phyloP scores from a whole-genome alignment of 192 early-diverging fungal genomes.

The Coemansia sp. region DNA sequence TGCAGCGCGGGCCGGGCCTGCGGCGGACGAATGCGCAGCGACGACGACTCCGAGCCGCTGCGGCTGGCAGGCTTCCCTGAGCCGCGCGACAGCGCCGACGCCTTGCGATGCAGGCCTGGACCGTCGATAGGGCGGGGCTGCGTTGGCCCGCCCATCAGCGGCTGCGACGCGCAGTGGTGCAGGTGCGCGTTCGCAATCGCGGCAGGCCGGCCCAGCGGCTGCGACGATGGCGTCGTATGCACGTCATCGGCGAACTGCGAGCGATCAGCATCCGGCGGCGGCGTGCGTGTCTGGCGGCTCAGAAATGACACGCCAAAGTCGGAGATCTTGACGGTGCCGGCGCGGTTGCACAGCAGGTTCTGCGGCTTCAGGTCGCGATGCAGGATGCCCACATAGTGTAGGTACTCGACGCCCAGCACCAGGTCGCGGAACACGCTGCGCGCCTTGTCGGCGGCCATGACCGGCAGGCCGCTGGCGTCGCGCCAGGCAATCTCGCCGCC shows the following conservation, averaged over 20 bases:
- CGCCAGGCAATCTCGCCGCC: slow-evolving; percentile 93
- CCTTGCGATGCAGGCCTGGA: slow-evolving; percentile 24
- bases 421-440: slow-evolving; percentile 85
- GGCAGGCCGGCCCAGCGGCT: slow-evolving; percentile 10
- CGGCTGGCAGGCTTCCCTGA: slow-evolving; percentile 6
- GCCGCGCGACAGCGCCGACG: slow-evolving; percentile 27
- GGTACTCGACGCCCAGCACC: slow-evolving; percentile 86
- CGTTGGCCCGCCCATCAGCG: slow-evolving; percentile 21
- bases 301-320: slow-evolving; percentile 98
- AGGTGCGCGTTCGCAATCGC: slow-evolving; percentile 6
- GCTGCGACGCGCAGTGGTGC: slow-evolving; percentile 46
- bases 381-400: slow-evolving; percentile 92
- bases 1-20: slow-evolving; percentile 8
- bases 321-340: slow-evolving; percentile 86
- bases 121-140: slow-evolving; percentile 3
- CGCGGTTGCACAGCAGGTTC: slow-evolving; percentile 77
- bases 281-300: slow-evolving; percentile 33
- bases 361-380: slow-evolving; percentile 99
- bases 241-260: neutral
- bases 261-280: neutral
- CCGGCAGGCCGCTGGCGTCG: slow-evolving; percentile 58
- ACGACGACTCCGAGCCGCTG: slow-evolving; percentile 7
- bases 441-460: slow-evolving; percentile 59
- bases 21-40: slow-evolving; percentile 8
- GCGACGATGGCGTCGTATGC: neutral